These are phyloP conservation scores for Fusarium pseudocircinatum DNA, from an alignment of 2,329 filamentous ascomycete genomes.

Conservation along the genomic window DNA sequence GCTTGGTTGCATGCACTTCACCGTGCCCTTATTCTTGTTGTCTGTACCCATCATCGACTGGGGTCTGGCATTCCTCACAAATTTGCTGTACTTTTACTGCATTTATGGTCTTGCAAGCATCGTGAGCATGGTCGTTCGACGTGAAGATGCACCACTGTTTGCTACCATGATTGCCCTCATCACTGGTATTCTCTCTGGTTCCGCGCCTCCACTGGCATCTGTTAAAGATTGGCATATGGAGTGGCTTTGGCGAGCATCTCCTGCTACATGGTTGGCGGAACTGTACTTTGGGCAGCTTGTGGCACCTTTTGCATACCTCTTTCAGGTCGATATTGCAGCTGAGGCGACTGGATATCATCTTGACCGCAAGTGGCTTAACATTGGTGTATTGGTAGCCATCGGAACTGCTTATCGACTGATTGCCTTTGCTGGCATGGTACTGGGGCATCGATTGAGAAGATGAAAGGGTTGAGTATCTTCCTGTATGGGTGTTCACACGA, in stretches of 20 bases:
- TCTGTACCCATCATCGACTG: conserved; percentile 61
- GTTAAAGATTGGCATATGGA: conserved; percentile 63
- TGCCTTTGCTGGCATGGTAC: conserved; percentile 47
- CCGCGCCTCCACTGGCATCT: conserved; percentile 59
- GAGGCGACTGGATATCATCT: conserved; percentile 57
- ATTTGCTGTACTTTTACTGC: conserved; percentile 66
- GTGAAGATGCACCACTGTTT: conserved; percentile 66
- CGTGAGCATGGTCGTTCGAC: conserved; percentile 62
- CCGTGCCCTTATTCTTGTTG: conserved; percentile 59
- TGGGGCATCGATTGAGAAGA: conserved; percentile 36
- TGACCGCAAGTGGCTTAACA: conserved; percentile 55
- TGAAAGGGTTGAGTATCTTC: background rate
- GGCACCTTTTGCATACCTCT: conserved; percentile 59
- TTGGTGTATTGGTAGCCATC: conserved; percentile 55
- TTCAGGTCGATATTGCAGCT: conserved; percentile 58
- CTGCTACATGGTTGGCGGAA: conserved; percentile 66
- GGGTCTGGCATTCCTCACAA: conserved; percentile 58
- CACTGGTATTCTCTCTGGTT: conserved; percentile 63
- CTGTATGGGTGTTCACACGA: background rate
- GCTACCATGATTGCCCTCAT: conserved; percentile 65
- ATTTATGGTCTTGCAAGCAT: conserved; percentile 65
- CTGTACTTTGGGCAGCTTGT: conserved; percentile 64
- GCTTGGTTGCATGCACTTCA: conserved; percentile 64
- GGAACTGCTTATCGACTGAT: conserved; percentile 57
- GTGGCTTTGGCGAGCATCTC: conserved; percentile 65